Evolutionary conservation across 2,329 filamentous ascomycete genomes (phyloP).

Genomic region (Rhynchosporium graminicola): DNA sequence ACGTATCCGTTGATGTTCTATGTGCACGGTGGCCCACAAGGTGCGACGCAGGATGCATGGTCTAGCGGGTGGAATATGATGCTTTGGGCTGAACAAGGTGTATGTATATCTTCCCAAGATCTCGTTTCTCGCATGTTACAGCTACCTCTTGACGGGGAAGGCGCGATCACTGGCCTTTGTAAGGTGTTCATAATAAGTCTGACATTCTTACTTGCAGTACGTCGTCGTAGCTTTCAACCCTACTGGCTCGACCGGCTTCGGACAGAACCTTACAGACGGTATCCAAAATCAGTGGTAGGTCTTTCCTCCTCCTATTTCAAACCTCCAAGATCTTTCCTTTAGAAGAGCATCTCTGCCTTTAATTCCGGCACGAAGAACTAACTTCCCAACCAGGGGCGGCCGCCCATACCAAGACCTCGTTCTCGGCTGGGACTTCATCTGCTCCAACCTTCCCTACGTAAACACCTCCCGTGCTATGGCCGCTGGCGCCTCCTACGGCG

Average conservation of each 20-base stretch:
- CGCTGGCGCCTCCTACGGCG: conserved; percentile 71
- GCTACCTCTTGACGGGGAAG: too few relatives aligned
- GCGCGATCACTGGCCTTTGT: too few relatives aligned
- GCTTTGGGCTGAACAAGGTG: conserved; percentile 78
- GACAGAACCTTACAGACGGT: conserved; percentile 67
- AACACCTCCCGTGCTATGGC: conserved; percentile 69
- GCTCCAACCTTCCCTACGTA: conserved; percentile 62
- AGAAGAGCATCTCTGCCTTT: too few relatives aligned
- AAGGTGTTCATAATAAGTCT: too few relatives aligned
- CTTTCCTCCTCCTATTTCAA: too few relatives aligned
- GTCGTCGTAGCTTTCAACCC: conserved; percentile 78
- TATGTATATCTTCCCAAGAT: too few relatives aligned
- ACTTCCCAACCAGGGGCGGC: conserved; percentile 43
- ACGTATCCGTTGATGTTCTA: conserved; percentile 31
- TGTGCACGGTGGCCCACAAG: conserved; percentile 78
- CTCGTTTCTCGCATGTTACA: too few relatives aligned
- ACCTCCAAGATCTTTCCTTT: too few relatives aligned
- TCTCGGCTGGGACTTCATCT: conserved; percentile 72
- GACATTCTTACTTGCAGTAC: conserved; percentile 47
- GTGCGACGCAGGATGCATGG: conserved; percentile 75
- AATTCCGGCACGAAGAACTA: too few relatives aligned
- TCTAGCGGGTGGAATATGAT: conserved; percentile 82
- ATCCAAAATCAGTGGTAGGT: conserved; percentile 42
- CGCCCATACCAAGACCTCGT: conserved; percentile 77
- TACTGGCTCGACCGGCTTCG: conserved; percentile 78